These are phyloP conservation scores for Sclerotiophoma versabilis DNA, from an alignment of 2,329 filamentous ascomycete genomes.

Conservation along the genomic window DNA sequence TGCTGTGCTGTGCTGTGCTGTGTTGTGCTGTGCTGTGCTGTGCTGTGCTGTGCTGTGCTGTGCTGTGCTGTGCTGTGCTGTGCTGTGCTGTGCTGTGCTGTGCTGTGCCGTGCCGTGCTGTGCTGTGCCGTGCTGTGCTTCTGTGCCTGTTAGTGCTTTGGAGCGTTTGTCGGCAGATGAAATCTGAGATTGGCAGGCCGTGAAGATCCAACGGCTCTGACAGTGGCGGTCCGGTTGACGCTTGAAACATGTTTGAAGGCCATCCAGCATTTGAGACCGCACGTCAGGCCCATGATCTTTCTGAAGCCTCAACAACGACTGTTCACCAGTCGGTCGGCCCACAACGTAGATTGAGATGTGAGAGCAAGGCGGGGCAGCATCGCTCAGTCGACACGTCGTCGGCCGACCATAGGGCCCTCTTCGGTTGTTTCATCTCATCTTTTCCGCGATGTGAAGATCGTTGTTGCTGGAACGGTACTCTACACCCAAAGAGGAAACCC, in stretches of 20 bases:
- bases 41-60: slow-evolving; percentile 8
- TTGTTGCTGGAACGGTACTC: slow-evolving; percentile 30
- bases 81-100: slow-evolving; percentile 16
- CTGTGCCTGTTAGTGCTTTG: slow-evolving; percentile 7
- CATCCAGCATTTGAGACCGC: slow-evolving; percentile 21
- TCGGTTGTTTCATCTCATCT: slow-evolving; percentile 40
- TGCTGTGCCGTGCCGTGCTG: neutral
- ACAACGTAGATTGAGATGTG: slow-evolving; percentile 22
- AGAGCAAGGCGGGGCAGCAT: slow-evolving; percentile 29
- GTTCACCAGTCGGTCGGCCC: slow-evolving; percentile 19
- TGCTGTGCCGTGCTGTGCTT: too few relatives aligned
- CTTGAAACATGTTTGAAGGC: slow-evolving; percentile 23
- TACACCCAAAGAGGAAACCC: slow-evolving; percentile 21
- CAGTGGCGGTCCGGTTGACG: slow-evolving; percentile 16
- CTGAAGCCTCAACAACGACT: slow-evolving; percentile 18
- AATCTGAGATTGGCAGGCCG: slow-evolving; percentile 21
- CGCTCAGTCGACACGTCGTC: slow-evolving; percentile 19
- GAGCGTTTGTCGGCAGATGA: slow-evolving; percentile 9
- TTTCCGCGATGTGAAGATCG: slow-evolving; percentile 28
- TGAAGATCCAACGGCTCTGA: slow-evolving; percentile 18
- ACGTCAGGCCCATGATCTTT: slow-evolving; percentile 7
- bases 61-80: slow-evolving; percentile 11
- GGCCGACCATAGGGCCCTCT: slow-evolving; percentile 25
- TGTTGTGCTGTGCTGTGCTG: slow-evolving; percentile 16
- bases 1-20: slow-evolving; percentile 8